These are phyloP conservation scores for Globisporangium nagaii DNA, from an alignment of 352 stramenopile species.

Conservation along the genomic window DNA sequence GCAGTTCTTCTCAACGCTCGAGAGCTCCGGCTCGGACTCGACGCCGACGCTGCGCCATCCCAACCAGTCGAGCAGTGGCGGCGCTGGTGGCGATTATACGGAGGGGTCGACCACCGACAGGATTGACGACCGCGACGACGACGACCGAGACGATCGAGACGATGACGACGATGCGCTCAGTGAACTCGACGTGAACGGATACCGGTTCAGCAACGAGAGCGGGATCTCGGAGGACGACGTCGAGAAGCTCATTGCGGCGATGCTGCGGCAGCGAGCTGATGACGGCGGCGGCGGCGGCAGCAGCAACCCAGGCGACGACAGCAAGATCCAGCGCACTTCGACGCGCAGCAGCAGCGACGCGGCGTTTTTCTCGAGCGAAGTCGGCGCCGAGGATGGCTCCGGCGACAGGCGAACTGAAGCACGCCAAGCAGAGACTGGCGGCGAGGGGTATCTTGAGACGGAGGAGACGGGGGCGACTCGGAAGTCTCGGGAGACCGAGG, in stretches of 20 bases:
- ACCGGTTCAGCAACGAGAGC: conserved; percentile 11
- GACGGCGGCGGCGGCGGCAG: too few species aligned
- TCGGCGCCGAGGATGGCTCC: neutral
- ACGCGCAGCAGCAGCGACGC: neutral
- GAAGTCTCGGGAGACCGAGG: too few species aligned
- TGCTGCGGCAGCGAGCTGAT: neutral
- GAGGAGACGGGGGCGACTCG: too few species aligned
- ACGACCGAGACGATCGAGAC: neutral
- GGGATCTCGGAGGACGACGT: conserved; percentile 12
- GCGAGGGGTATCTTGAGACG: too few species aligned
- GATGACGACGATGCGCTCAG: neutral
- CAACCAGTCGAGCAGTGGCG: neutral
- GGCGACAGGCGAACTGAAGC: too few species aligned
- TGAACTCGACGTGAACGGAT: conserved; percentile 5
- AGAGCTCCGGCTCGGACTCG: neutral
- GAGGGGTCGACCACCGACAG: too few species aligned
- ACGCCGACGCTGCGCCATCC: neutral
- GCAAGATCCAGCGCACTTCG: neutral
- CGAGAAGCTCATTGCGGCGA: conserved; percentile 5
- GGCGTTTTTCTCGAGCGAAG: neutral
- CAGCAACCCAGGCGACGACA: neutral
- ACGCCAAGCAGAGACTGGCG: too few species aligned
- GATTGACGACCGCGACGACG: neutral
- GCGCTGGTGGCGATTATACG: too few species aligned
- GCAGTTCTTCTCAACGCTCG: neutral